Evolutionary conservation across 129 eudicot species (phyloP).

Genomic region (Oenanthe sinensis): DNA sequence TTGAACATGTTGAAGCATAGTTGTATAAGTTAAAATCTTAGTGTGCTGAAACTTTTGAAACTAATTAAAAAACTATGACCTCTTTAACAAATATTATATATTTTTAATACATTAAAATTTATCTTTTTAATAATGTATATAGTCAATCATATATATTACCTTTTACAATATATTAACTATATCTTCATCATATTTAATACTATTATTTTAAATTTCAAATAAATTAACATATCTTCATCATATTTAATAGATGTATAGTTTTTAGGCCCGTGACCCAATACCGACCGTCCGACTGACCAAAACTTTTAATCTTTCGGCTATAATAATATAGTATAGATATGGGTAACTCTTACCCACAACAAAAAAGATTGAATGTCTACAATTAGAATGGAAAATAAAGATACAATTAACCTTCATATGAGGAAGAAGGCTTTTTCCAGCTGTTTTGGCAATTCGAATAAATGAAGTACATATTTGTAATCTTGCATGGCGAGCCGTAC

Average conservation of each 20-base stretch:
- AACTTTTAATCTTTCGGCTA: too few species aligned
- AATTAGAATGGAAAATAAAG: not conserved
- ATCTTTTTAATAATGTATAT: too few species aligned
- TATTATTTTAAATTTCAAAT: too few species aligned
- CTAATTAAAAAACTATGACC: not conserved
- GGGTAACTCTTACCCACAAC: not conserved
- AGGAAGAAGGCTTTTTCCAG: slow-evolving; percentile 67
- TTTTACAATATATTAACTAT: too few species aligned
- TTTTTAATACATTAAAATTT: too few species aligned
- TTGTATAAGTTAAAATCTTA: not conserved
- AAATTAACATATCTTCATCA: too few species aligned
- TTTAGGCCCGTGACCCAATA: too few species aligned
- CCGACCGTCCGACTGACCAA: too few species aligned
- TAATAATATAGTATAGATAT: too few species aligned
- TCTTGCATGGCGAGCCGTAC: slow-evolving; percentile 83
- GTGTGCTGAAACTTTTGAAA: not conserved
- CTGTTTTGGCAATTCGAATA: slow-evolving; percentile 81
- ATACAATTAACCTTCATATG: slow-evolving; percentile 78
- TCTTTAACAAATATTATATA: not conserved
- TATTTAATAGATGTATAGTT: too few species aligned
- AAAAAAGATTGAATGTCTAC: not conserved
- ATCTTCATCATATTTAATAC: too few species aligned
- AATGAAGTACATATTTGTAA: slow-evolving; percentile 93
- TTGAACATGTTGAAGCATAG: not conserved
- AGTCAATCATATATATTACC: too few species aligned